phyloP scores from a whole-genome alignment of 2,329 filamentous ascomycete species.

The Apiospora sp. region DNA sequence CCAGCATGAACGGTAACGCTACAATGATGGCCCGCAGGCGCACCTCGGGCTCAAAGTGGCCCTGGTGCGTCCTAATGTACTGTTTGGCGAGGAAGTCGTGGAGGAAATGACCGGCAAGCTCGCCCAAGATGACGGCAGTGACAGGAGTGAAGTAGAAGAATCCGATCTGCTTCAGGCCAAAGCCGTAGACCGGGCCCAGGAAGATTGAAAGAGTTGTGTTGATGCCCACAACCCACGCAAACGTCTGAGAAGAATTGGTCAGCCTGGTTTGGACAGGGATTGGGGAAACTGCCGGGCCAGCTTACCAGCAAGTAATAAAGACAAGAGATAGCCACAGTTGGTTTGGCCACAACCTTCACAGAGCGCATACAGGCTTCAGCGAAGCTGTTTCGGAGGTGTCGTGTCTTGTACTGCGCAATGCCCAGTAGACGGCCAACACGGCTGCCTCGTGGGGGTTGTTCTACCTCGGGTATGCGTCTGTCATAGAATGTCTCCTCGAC shows the following conservation, averaged over 20 bases:
- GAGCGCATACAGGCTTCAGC: conserved; percentile 49
- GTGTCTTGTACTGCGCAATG: conserved; percentile 45
- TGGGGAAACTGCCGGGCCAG: background rate
- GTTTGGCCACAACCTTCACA: conserved; percentile 49
- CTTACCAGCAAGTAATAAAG: conserved; percentile 46
- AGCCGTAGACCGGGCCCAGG: conserved; percentile 57
- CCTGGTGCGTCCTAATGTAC: conserved; percentile 55
- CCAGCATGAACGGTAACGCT: conserved; percentile 56
- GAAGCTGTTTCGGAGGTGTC: conserved; percentile 49
- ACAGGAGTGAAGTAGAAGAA: conserved; percentile 67
- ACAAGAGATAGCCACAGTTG: conserved; percentile 46
- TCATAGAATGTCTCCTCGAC: conserved; percentile 60
- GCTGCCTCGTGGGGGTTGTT: conserved; percentile 46
- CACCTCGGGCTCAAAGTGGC: conserved; percentile 64
- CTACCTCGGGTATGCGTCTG: conserved; percentile 45
- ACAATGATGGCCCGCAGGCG: conserved; percentile 58
- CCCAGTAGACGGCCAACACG: conserved; percentile 41
- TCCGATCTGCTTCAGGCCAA: conserved; percentile 58
- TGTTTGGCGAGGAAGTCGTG: conserved; percentile 58
- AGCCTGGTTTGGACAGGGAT: background rate
- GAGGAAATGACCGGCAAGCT: conserved; percentile 62
- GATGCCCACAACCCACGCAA: conserved; percentile 62
- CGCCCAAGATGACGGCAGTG: conserved; percentile 61
- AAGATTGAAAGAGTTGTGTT: conserved; percentile 64
- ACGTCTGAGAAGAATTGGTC: conserved; percentile 39